Evolutionary conservation across 441 rosid species (phyloP).

Genomic region (Gossypium davidsonii): DNA sequence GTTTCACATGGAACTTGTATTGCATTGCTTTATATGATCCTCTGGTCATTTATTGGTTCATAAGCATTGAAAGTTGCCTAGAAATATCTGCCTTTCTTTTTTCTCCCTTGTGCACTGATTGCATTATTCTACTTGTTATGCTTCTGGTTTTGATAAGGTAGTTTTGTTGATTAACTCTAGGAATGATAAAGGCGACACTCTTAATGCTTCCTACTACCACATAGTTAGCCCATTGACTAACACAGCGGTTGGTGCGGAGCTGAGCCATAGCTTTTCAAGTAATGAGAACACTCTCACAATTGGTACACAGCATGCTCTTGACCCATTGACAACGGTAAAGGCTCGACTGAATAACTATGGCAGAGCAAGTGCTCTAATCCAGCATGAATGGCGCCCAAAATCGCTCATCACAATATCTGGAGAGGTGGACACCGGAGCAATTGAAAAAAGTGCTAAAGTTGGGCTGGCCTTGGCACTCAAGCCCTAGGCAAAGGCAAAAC

Average conservation of each 20-base stretch:
- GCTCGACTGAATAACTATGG: conserved; percentile 84
- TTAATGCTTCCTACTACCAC: conserved; percentile 86
- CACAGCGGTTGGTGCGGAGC: conserved; percentile 95
- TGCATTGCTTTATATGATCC: background rate
- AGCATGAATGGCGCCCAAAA: conserved; percentile 91
- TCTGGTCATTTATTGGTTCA: background rate
- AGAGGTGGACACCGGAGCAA: conserved; percentile 81
- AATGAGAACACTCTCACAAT: conserved; percentile 71
- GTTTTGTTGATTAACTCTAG: conserved; percentile 28
- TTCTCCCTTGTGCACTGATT: background rate
- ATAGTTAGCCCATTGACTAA: conserved; percentile 64
- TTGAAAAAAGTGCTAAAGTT: conserved; percentile 86
- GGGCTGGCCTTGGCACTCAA: conserved; percentile 83
- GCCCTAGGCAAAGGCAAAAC: conserved; percentile 33
- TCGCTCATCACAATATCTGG: conserved; percentile 83
- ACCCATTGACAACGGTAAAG: conserved; percentile 82
- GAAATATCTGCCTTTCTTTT: background rate
- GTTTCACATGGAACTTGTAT: background rate
- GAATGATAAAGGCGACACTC: conserved; percentile 69
- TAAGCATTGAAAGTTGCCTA: background rate
- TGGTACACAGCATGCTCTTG: conserved; percentile 78
- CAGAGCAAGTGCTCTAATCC: conserved; percentile 75
- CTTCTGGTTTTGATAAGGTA: background rate
- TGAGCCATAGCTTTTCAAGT: conserved; percentile 67
- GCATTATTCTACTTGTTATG: background rate